Evolutionary conservation across 306 rosid genomes (phyloP).

Genomic region (Glycine latifolia): DNA sequence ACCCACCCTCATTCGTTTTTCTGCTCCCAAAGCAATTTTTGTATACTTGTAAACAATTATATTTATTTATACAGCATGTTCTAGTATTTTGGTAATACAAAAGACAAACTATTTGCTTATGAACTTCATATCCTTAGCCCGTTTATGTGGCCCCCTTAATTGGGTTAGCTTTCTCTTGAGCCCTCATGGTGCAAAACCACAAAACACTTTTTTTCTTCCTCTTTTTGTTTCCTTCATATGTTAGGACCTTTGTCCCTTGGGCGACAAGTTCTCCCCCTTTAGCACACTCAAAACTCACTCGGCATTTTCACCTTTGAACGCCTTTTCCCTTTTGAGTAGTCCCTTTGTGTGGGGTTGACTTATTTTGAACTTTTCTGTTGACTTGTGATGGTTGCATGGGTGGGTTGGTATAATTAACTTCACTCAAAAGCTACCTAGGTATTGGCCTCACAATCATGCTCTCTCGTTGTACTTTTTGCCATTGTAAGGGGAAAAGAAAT

Average conservation of each 20-base stretch:
- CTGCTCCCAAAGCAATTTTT: neutral
- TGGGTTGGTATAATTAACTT: conserved; percentile 56
- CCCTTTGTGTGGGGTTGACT: conserved; percentile 62
- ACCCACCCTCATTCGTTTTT: neutral
- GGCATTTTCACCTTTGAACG: conserved; percentile 24
- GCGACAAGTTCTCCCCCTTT: conserved; percentile 44
- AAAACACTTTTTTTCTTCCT: neutral
- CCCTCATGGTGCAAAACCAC: conserved; percentile 15
- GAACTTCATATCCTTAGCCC: conserved; percentile 5
- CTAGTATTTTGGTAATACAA: neutral
- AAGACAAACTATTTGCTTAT: conserved; percentile 1
- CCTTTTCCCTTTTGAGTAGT: conserved; percentile 46
- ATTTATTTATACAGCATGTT: neutral
- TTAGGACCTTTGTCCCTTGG: conserved; percentile 34
- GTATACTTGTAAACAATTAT: neutral
- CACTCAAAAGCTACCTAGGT: conserved; percentile 60
- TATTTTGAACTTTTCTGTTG: conserved; percentile 58
- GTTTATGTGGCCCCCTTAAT: conserved; percentile 17
- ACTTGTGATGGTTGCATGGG: conserved; percentile 62
- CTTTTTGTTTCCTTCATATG: conserved; percentile 23
- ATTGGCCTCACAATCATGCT: conserved; percentile 61
- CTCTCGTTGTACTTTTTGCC: conserved; percentile 48
- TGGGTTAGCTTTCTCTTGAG: conserved; percentile 21
- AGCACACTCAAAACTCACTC: conserved; percentile 33
- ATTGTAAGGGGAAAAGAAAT: conserved; percentile 49